A percentile compares a stretch with the other conserved stretches of the same genome.
These are phyloP conservation scores for Geotrichum bryndzae DNA, from an alignment of 1,139 yeast species.

Conservation along the genomic window DNA sequence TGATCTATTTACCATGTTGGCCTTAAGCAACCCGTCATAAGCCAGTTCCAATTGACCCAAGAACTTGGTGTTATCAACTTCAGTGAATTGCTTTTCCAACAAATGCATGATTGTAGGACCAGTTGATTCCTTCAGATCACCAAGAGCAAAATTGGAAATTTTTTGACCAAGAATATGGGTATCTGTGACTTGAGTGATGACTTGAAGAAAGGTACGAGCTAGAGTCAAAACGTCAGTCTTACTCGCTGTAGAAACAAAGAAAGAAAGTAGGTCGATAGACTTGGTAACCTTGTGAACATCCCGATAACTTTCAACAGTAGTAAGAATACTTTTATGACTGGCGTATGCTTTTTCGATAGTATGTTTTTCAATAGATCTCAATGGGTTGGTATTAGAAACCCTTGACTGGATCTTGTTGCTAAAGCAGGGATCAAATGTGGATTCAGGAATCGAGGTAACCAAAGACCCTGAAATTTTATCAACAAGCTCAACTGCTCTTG, in stretches of 20 bases:
- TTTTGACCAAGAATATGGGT: slow-evolving; percentile 24
- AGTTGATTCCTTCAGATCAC: slow-evolving; percentile 32
- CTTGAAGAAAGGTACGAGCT: slow-evolving; percentile 31
- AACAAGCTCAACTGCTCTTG: slow-evolving; percentile 9
- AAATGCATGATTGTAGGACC: slow-evolving; percentile 16
- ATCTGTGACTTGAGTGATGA: slow-evolving; percentile 13
- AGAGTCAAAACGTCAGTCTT: slow-evolving; percentile 23
- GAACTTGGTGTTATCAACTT: slow-evolving; percentile 6
- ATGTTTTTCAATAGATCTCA: slow-evolving; percentile 25
- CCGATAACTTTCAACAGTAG: slow-evolving; percentile 22
- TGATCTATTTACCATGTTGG: slow-evolving; percentile 55
- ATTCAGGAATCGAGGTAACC: slow-evolving; percentile 1
- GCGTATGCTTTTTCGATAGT: slow-evolving; percentile 24
- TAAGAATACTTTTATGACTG: slow-evolving; percentile 21
- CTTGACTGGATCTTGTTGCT: slow-evolving; percentile 29
- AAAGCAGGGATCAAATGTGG: slow-evolving; percentile 18
- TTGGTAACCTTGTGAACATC: slow-evolving; percentile 24
- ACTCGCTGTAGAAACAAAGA: slow-evolving; percentile 21
- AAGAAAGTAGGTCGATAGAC: slow-evolving; percentile 25
- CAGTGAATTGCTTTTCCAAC: slow-evolving; percentile 1
- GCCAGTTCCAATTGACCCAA: slow-evolving; percentile 4
- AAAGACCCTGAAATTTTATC: slow-evolving; percentile 2
- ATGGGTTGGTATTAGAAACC: slow-evolving; percentile 30
- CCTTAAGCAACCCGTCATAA: slow-evolving; percentile 9
- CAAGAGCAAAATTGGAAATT: slow-evolving; percentile 29